A percentile compares a stretch with the other conserved stretches of the same genome.
Conservation (phyloP, 345 rosid species). For the Syzygium oleosum region DNA sequence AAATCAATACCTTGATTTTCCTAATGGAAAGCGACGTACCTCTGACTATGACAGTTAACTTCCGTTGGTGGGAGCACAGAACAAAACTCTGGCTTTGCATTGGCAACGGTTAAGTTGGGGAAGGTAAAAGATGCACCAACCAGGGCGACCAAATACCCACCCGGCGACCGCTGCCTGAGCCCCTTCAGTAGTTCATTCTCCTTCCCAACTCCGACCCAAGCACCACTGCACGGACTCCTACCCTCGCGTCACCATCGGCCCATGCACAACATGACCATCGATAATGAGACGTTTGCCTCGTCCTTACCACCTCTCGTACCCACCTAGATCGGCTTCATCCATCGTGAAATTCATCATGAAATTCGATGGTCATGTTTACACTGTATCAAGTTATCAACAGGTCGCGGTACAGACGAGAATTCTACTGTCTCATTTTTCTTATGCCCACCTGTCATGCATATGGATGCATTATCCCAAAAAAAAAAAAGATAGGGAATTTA, state of each 20-base stretch:
- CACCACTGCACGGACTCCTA: neutral
- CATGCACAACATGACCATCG: neutral
- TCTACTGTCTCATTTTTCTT: neutral
- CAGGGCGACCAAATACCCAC: neutral
- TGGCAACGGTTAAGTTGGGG: neutral
- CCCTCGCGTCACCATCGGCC: rapidly evolving
- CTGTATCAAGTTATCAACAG: neutral
- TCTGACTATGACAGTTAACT: neutral
- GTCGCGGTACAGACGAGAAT: neutral
- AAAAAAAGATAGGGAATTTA: neutral
- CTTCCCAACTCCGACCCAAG: neutral
- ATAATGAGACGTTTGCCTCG: neutral
- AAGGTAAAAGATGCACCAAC: neutral
- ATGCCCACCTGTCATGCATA: neutral
- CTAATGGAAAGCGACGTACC: neutral
- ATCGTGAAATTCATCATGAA: neutral
- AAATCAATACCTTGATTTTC: neutral
- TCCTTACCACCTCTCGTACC: neutral
- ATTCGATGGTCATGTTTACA: neutral
- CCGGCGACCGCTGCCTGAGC: neutral
- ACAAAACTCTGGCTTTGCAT: neutral
- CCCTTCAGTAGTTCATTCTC: neutral
- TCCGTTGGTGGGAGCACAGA: neutral
- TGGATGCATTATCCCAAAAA: neutral
- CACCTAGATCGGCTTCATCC: rapidly evolving